These are phyloP conservation scores for Rhododendron ferrugineum DNA, from an alignment of 148 eudicot species.

Conservation along the genomic window DNA sequence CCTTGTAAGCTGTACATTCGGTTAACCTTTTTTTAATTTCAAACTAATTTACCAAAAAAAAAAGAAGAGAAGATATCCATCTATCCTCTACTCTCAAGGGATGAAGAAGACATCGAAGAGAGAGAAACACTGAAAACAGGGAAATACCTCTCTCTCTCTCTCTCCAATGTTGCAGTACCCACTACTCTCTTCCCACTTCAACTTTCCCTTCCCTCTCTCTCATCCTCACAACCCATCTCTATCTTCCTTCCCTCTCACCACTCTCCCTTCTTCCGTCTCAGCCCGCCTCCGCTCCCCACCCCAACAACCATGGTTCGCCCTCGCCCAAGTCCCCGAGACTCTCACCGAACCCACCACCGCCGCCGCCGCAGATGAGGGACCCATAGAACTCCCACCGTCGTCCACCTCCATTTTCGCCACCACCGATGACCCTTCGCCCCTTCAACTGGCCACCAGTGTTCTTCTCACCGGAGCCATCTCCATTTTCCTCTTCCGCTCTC, in stretches of 20 bases:
- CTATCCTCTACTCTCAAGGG: neutral
- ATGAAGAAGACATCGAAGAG: neutral
- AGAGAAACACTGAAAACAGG: neutral
- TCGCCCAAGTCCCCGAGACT: slow-evolving; percentile 17
- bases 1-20: too few relatives aligned
- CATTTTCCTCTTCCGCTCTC: slow-evolving; percentile 78
- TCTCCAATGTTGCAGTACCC: slow-evolving; percentile 39
- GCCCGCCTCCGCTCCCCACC: slow-evolving; percentile 23
- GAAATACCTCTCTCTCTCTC: neutral
- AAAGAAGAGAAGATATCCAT: neutral
- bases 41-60: too few relatives aligned
- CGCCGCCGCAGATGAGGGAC: slow-evolving; percentile 44
- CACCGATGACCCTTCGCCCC: slow-evolving; percentile 57
- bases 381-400: slow-evolving; percentile 63
- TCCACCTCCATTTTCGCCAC: slow-evolving; percentile 57
- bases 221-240: slow-evolving; percentile 15
- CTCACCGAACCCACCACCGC: slow-evolving; percentile 11
- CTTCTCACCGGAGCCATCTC: slow-evolving; percentile 91
- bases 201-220: slow-evolving; percentile 15
- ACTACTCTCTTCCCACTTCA: slow-evolving; percentile 18
- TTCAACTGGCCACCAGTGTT: slow-evolving; percentile 75
- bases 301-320: slow-evolving; percentile 35
- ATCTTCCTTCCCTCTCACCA: slow-evolving; percentile 13
- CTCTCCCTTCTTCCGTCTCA: slow-evolving; percentile 20
- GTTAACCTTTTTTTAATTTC: too few relatives aligned